Evolutionary conservation across 345 rosid species (phyloP), one percentile per base, ranked within the genome.

Genomic region (Mangifera indica): DNA sequence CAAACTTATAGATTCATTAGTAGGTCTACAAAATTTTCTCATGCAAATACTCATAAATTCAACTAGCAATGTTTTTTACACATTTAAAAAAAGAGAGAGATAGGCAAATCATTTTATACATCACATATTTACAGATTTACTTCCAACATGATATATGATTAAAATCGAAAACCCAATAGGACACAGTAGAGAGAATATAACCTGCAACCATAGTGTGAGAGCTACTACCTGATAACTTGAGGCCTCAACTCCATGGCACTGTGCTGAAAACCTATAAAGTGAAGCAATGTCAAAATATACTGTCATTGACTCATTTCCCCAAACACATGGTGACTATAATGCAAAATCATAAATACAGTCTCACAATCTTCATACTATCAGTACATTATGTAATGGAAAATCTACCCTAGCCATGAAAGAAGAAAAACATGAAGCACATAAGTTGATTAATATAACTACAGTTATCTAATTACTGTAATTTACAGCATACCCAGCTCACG

Each of bases 201-300:
- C 91, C 87, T 85, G 80, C 74, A 74, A 79, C 73, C 73, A 65
- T 66, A 53, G 46, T 53, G 70, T 71, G 44, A 20, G 71, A 73
- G 40, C 75, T 67, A 53, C 48, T 17, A 24, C 71, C 59, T 46
- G 87, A 67, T 5, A 78, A 40, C n/a, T 42, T 66, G 77, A 75
- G 70, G 78, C 22, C 57, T 73, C 75, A 63, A 72, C 71, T 79
- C 84, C 80, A 72, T 17, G 45, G 46, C 10, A 15, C 79, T 72
- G 18, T 54, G 49, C 78, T 74, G 78, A 66, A 64, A 48, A 59
- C 79, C 84, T 80, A 78, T 45, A 34, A 69, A 74, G 60, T 72
- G 65, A 45, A 80, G 62, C 67, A 57, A 48, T 48, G 65, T 10
- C 67, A 57, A 48, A n/a, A n/a, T n/a, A n/a, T n/a, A n/a, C n/a